Conservation (phyloP, 306 rosid species). For the Fragaria nilgerrensis region DNA sequence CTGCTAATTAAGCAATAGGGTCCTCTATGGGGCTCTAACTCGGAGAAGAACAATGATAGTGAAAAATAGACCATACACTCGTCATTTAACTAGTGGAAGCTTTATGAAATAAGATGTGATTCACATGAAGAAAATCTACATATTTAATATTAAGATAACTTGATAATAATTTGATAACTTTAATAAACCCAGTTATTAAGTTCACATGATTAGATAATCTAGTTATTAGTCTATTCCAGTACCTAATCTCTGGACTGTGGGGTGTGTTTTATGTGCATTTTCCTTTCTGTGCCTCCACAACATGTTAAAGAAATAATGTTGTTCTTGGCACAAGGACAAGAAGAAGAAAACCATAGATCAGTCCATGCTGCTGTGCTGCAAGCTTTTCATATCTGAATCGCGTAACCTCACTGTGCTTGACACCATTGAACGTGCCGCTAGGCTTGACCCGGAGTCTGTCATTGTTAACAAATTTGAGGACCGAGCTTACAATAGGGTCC, state of each 20-base stretch:
- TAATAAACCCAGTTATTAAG: neutral
- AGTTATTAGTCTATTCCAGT: slow-evolving; percentile 1
- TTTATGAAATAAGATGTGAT: slow-evolving; percentile 2
- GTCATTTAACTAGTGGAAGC: neutral
- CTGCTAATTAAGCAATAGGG: neutral
- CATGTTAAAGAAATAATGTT: neutral
- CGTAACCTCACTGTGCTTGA: slow-evolving; percentile 56
- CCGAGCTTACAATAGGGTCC: slow-evolving; percentile 58
- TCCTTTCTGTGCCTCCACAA: neutral
- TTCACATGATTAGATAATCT: neutral
- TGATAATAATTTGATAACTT: neutral
- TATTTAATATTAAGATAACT: neutral
- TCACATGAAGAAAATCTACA: neutral
- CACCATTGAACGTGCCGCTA: slow-evolving; percentile 63
- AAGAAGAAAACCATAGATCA: slow-evolving; percentile 55
- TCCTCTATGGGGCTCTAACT: neutral
- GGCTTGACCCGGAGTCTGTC: slow-evolving; percentile 49
- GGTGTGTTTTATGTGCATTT: neutral
- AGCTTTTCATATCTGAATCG: slow-evolving; percentile 60
- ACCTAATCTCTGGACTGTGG: slow-evolving; percentile 1
- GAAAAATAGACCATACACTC: neutral
- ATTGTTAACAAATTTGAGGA: slow-evolving; percentile 61
- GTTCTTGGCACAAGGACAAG: slow-evolving; percentile 38
- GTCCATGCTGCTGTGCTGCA: slow-evolving; percentile 69
- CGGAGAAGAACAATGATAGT: neutral